phyloP scores from a whole-genome alignment of 805 yeast species.

The Pichia cabralensis region DNA sequence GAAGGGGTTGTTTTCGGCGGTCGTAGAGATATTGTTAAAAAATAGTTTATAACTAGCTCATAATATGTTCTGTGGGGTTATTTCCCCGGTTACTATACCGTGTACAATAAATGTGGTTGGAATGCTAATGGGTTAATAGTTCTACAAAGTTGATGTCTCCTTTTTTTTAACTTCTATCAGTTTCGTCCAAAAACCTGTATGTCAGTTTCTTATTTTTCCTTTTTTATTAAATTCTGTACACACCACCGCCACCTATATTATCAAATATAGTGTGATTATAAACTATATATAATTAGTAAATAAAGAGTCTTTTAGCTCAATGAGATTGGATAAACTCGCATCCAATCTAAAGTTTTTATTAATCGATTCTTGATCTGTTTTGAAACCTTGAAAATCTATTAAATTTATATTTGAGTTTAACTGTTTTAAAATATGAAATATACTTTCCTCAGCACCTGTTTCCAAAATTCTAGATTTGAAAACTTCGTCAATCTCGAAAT shows the following conservation, averaged over 20 bases:
- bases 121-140: too few species aligned
- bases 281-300: constrained; percentile 5
- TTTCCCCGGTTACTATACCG: too few species aligned
- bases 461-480: constrained; percentile 29
- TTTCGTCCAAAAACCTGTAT: too few species aligned
- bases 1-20: constrained; percentile 48
- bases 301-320: neutral
- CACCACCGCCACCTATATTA: too few species aligned
- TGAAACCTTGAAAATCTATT: constrained; percentile 15
- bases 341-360: constrained; percentile 18
- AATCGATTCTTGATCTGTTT: constrained; percentile 8
- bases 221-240: too few species aligned
- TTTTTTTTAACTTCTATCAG: too few species aligned
- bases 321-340: constrained; percentile 16
- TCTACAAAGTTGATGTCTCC: too few species aligned
- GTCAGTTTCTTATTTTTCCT: too few species aligned
- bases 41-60: constrained; percentile 2
- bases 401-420: constrained; percentile 23
- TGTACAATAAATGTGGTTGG: too few species aligned
- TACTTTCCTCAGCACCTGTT: constrained; percentile 38
- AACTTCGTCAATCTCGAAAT: constrained; percentile 15
- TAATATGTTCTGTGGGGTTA: too few species aligned
- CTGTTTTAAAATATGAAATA: constrained; percentile 48
- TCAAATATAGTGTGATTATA: too few species aligned
- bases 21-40: constrained; percentile 33